These are phyloP conservation scores for Ophioceras dolichostomum DNA, from an alignment of 2,329 filamentous ascomycete species.

Conservation along the genomic window DNA sequence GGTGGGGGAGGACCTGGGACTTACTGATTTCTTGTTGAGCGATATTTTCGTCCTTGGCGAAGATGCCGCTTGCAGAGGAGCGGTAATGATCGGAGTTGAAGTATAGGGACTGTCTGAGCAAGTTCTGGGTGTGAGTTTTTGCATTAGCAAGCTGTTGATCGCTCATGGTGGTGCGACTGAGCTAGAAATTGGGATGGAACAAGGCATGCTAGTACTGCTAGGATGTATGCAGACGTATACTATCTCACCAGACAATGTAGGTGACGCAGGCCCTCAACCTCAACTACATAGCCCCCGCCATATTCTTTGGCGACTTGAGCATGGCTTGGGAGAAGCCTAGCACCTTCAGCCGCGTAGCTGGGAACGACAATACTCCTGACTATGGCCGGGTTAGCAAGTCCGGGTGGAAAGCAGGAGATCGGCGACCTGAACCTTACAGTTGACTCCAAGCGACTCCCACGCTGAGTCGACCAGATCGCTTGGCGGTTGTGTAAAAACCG, in stretches of 20 bases:
- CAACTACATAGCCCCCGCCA: constrained; percentile 37
- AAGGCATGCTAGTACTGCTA: not conserved
- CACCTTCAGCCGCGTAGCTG: not conserved
- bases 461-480: not conserved
- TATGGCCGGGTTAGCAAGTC: not conserved
- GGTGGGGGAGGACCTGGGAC: too few relatives aligned
- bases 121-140: too few relatives aligned
- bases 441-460: not conserved
- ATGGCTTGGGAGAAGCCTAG: constrained; percentile 22
- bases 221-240: too few relatives aligned
- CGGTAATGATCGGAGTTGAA: not conserved
- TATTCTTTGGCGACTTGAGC: constrained; percentile 37
- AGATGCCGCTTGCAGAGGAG: constrained; percentile 1
- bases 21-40: too few relatives aligned
- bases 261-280: constrained; percentile 33
- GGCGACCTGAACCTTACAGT: not conserved
- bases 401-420: not conserved
- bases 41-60: too few relatives aligned
- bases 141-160: too few relatives aligned
- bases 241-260: constrained; percentile 39
- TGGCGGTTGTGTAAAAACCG: not conserved
- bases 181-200: not conserved
- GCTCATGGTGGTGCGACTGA: too few relatives aligned
- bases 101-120: not conserved
- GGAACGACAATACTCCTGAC: constrained; percentile 1